Base-by-base conservation (phyloP, 192 early-diverging fungal species). In the Piromyces finnis region DNA sequence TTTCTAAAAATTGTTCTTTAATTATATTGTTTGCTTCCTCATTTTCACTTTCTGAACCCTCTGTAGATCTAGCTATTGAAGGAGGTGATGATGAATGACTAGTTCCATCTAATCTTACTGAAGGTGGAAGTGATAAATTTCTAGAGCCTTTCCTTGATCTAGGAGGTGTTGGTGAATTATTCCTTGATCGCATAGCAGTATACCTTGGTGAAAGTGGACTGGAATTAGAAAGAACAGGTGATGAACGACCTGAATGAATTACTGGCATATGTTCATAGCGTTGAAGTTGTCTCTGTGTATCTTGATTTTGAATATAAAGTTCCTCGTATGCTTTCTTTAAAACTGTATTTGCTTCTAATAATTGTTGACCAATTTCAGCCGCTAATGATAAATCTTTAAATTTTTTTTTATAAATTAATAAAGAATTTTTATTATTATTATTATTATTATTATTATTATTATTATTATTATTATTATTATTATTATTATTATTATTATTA, bases 281-380 rank as follows among this genome's bases (percentile, higher is more conserved):
- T 68, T 68, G 51, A 68, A 68, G 51, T n/a, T 68, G 16, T 22
- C 9, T 68, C n/a, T n/a, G 26, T n/a, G 0, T 26, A 68, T 68
- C 51, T 27, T 68, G 51, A 68, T 68, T 68, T 11, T 68, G 51
- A 26, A 68, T 68, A n/a, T 26, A 68, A n/a, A 84, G 32, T 28
- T 79, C 68, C 29, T 79, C 59, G 80, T 80, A 78, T 12, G 78
- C 83, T 36, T 29, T 29, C 29, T 80, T 84, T 32, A 84, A 41
- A 11, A 78, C 39, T 59, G 77, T 77, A 78, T 84, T 84, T 28
- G 78, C 79, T 22, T 80, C 77, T 16, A 84, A 78, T 68, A 84
- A 78, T 29, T 82, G 32, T 78, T 84, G 83, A 26, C 84, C 84
- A 32, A 84, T 83, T 78, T 84, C 79, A 18, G 84, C 84, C 16